phyloP scores from a whole-genome alignment of 148 eudicot genomes.

The Fagopyrum homotropicum region DNA sequence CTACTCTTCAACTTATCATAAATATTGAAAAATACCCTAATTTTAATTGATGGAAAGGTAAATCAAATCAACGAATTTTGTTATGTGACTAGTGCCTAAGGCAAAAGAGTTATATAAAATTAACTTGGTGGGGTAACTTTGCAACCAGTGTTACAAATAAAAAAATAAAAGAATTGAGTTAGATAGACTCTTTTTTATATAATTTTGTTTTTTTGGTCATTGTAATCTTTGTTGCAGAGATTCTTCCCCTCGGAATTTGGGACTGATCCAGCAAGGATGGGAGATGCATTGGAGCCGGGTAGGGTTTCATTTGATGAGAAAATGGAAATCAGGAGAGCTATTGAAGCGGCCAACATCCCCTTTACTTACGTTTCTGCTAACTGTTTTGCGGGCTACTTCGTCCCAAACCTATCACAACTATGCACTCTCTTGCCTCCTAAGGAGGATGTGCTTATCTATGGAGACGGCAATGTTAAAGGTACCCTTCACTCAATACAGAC shows the following conservation, averaged over 20 bases:
- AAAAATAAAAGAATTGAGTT: no score
- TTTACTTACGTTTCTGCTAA: constrained; percentile 47
- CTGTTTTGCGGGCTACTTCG: constrained; percentile 39
- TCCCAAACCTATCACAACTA: constrained; percentile 38
- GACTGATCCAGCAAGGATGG: constrained; percentile 30
- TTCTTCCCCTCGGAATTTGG: constrained; percentile 69
- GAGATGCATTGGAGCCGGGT: constrained; percentile 41
- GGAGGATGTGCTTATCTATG: constrained; percentile 33
- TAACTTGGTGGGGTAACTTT: no score
- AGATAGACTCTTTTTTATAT: no score
- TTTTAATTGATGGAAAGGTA: no score
- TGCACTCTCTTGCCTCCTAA: constrained; percentile 34
- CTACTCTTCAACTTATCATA: no score
- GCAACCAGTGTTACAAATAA: no score
- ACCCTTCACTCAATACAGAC: no score
- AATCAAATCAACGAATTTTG: no score
- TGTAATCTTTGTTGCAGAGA: constrained; percentile 16
- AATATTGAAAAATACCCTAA: no score
- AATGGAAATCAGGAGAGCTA: constrained; percentile 37
- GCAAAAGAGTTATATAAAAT: no score
- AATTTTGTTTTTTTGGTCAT: no score
- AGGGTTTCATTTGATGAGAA: constrained; percentile 38
- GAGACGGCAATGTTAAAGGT: constrained; percentile 61
- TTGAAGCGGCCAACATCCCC: constrained; percentile 39
- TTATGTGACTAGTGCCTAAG: no score